These are phyloP conservation scores for Schwanniomyces yamadae DNA, from an alignment of 805 yeast species.

Conservation along the genomic window DNA sequence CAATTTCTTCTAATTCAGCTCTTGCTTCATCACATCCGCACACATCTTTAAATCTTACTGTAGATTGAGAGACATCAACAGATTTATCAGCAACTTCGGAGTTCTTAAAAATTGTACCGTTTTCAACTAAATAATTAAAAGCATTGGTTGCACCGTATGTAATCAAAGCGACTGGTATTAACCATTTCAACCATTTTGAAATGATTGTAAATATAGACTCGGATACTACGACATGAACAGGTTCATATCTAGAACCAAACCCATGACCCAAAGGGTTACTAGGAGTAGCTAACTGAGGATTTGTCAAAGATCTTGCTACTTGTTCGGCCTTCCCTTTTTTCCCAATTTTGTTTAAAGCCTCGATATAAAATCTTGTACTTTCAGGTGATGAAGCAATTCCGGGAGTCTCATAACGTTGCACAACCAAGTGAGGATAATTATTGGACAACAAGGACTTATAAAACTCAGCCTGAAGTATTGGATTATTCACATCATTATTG, in stretches of 20 bases:
- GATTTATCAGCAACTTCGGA: constrained; percentile 73
- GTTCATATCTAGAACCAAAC: constrained; percentile 71
- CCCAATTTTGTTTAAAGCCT: constrained; percentile 78
- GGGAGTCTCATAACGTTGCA: constrained; percentile 89
- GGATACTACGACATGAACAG: constrained; percentile 89
- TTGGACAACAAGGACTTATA: constrained; percentile 71
- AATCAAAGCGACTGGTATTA: constrained; percentile 74
- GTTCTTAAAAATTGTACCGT: constrained; percentile 75
- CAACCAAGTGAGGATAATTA: constrained; percentile 93
- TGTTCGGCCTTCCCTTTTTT: constrained; percentile 75
- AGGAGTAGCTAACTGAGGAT: background rate
- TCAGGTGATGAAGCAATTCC: constrained; percentile 85
- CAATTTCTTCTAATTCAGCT: constrained; percentile 95
- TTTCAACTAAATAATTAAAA: constrained; percentile 76
- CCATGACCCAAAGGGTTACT: constrained; percentile 26
- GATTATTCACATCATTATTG: constrained; percentile 66
- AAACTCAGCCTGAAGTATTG: constrained; percentile 78
- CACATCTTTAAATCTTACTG: constrained; percentile 88
- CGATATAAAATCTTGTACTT: constrained; percentile 74
- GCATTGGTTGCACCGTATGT: constrained; percentile 81
- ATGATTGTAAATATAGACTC: constrained; percentile 78
- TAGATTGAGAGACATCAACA: constrained; percentile 79
- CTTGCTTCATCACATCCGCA: constrained; percentile 99
- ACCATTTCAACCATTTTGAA: constrained; percentile 87
- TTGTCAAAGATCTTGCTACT: constrained; percentile 45